Evolutionary conservation across 2,329 filamentous ascomycete genomes (phyloP).

Genomic region (Colletotrichum tropicicola): DNA sequence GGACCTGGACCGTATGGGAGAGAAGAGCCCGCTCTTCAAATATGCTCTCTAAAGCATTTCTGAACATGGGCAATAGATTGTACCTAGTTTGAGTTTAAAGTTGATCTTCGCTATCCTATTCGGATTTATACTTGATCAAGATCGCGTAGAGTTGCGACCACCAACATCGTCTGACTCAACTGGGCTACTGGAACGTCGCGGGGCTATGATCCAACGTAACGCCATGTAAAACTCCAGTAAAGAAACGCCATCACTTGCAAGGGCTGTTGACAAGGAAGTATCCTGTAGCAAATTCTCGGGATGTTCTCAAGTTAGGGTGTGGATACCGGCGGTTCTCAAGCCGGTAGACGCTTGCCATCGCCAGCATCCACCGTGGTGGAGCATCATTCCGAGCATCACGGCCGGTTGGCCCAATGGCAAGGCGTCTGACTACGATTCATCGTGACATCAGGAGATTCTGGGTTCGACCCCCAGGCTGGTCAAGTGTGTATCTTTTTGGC

Average conservation of each 20-base stretch:
- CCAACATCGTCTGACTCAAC: too few relatives aligned
- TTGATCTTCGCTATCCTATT: too few relatives aligned
- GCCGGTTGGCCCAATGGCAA: slow-evolving; percentile 48
- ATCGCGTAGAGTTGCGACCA: too few relatives aligned
- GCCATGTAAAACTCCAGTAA: too few relatives aligned
- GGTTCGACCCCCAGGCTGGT: slow-evolving; percentile 30
- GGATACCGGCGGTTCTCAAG: neutral
- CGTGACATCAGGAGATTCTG: slow-evolving; percentile 31
- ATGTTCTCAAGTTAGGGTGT: neutral
- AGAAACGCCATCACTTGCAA: too few relatives aligned
- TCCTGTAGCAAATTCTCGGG: too few relatives aligned
- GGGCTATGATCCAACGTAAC: too few relatives aligned
- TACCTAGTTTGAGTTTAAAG: too few relatives aligned
- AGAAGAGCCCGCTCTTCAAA: slow-evolving; percentile 40
- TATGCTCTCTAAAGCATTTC: slow-evolving; percentile 36
- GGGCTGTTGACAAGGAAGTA: too few relatives aligned
- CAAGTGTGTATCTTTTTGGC: neutral
- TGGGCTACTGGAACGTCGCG: too few relatives aligned
- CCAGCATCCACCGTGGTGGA: slow-evolving; percentile 6
- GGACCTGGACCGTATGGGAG: slow-evolving; percentile 41
- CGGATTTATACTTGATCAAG: too few relatives aligned
- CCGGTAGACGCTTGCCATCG: fast-evolving
- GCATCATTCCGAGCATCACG: neutral
- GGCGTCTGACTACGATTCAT: slow-evolving; percentile 55
- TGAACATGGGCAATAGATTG: too few relatives aligned